These are phyloP conservation scores for Rhodamnia argentea DNA, from an alignment of 345 rosid genomes.

Conservation along the genomic window DNA sequence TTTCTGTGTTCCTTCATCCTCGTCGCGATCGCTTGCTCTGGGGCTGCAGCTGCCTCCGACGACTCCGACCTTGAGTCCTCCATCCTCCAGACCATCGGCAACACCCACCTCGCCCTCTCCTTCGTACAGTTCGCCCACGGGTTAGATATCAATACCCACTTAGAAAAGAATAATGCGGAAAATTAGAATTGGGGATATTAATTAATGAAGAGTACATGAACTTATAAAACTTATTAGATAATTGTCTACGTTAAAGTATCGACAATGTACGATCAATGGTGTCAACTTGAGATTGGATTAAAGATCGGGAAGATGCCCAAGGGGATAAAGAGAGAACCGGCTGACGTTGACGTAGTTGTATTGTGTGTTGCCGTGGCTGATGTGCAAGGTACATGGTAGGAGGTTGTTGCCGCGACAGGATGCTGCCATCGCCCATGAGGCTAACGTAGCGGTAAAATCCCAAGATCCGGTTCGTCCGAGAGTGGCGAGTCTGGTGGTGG, in stretches of 20 bases:
- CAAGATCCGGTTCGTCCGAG: no score
- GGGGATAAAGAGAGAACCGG: neutral
- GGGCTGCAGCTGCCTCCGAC: conserved; percentile 30
- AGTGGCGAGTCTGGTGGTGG: no score
- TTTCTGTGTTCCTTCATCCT: conserved; percentile 7
- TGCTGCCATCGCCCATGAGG: no score
- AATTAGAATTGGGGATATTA: neutral
- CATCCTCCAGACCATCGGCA: conserved; percentile 45
- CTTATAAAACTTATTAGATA: neutral
- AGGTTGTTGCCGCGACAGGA: neutral
- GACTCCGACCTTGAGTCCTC: conserved; percentile 46
- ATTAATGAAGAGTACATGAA: neutral
- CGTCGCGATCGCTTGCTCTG: conserved; percentile 20
- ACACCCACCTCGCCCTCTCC: conserved; percentile 37
- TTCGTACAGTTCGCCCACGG: conserved; percentile 66
- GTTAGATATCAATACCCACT: conserved; percentile 11
- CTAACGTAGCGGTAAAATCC: no score
- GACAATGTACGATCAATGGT: neutral
- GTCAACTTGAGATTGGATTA: neutral
- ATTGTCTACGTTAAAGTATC: neutral
- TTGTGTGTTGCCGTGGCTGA: neutral
- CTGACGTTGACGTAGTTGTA: rapidly evolving
- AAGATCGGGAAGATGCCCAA: neutral
- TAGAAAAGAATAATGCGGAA: neutral
- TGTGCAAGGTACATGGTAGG: neutral